phyloP scores from a whole-genome alignment of 2,329 filamentous ascomycete species.

The Chaetomium olivaceum region DNA sequence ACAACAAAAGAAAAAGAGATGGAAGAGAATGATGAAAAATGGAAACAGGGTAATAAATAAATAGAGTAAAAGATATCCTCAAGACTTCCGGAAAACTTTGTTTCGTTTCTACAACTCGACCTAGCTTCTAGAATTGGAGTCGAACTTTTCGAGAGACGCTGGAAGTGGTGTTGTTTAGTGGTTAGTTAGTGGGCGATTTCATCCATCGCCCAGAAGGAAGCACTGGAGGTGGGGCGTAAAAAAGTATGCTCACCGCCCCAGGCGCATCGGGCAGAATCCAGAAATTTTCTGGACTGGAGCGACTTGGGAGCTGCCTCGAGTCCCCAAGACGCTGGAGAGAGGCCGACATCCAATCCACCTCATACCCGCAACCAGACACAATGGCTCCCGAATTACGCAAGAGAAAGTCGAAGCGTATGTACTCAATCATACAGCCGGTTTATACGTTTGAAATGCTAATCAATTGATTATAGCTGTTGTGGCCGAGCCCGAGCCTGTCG shows the following conservation, averaged over 20 bases:
- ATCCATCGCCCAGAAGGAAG: background rate
- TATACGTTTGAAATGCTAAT: conserved; percentile 20
- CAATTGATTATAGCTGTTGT: conserved; percentile 18
- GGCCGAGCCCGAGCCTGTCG: conserved; percentile 24
- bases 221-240: conserved; percentile 5
- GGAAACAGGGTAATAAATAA: too few relatives aligned
- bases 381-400: conserved; percentile 35
- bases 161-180: background rate
- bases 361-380: conserved; percentile 18
- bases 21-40: too few relatives aligned
- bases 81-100: too few relatives aligned
- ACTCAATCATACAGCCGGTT: background rate
- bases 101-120: too few relatives aligned
- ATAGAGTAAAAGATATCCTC: too few relatives aligned
- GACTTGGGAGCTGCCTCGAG: background rate
- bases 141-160: too few relatives aligned
- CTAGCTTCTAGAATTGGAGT: too few relatives aligned
- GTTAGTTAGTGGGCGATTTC: conserved; percentile 5
- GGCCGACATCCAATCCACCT: background rate
- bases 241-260: conserved; percentile 25
- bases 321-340: background rate
- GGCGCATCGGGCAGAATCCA: conserved; percentile 29
- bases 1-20: too few relatives aligned
- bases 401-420: conserved; percentile 35
- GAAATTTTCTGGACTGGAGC: conserved; percentile 29